Evolutionary conservation across 2,329 filamentous ascomycete genomes (phyloP).

Genomic region (Albophoma yamanashiensis): DNA sequence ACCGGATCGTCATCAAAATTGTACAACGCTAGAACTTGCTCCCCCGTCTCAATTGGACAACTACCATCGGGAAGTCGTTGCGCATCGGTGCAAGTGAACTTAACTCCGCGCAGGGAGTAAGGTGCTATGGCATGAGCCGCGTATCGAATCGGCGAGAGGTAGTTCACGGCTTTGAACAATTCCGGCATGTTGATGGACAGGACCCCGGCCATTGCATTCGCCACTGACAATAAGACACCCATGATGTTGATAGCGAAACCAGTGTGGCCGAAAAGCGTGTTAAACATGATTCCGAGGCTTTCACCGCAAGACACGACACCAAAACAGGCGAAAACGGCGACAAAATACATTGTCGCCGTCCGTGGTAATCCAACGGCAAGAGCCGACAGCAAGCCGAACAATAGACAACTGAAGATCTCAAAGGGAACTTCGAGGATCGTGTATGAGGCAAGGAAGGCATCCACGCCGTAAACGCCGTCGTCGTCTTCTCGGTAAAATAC

Average conservation of each 20-base stretch:
- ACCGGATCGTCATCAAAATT: slow-evolving; percentile 50
- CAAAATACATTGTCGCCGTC: slow-evolving; percentile 54
- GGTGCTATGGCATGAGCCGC: slow-evolving; percentile 55
- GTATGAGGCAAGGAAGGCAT: slow-evolving; percentile 62
- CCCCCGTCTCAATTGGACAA: slow-evolving; percentile 56
- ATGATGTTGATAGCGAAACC: slow-evolving; percentile 69
- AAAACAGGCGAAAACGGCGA: slow-evolving; percentile 58
- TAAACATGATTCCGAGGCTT: slow-evolving; percentile 69
- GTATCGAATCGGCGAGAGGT: slow-evolving; percentile 63
- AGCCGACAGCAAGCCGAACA: slow-evolving; percentile 54
- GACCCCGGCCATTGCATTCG: slow-evolving; percentile 60
- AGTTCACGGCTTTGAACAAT: slow-evolving; percentile 58
- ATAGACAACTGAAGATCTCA: slow-evolving; percentile 51
- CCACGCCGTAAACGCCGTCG: slow-evolving; percentile 60
- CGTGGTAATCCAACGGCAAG: slow-evolving; percentile 56
- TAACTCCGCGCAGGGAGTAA: slow-evolving; percentile 49
- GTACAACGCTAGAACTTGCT: slow-evolving; percentile 58
- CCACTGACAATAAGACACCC: slow-evolving; percentile 57
- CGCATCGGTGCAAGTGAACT: slow-evolving; percentile 51
- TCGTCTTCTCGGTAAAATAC: slow-evolving; percentile 71
- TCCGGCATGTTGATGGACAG: slow-evolving; percentile 59
- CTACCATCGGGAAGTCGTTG: slow-evolving; percentile 49
- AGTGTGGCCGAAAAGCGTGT: slow-evolving; percentile 62
- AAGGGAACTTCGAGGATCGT: slow-evolving; percentile 62
- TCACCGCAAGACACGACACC: slow-evolving; percentile 66